Evolutionary conservation across 177 flowering plant genomes (phyloP).

Genomic region (Vitis hybrid): DNA sequence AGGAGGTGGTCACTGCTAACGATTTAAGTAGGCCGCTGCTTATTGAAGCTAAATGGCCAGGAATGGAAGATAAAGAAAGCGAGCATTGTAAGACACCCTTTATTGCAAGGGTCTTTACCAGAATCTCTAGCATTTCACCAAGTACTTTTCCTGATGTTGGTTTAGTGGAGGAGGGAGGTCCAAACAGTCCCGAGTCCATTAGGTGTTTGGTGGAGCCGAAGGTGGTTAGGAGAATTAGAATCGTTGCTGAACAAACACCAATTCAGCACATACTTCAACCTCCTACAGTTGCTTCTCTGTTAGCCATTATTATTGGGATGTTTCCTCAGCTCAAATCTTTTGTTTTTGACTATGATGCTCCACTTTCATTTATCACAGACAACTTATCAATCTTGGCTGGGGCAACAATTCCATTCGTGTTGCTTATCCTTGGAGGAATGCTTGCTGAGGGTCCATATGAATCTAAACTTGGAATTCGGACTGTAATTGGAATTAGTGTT

Average conservation of each 20-base stretch:
- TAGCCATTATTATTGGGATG: slow-evolving; percentile 55
- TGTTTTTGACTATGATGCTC: slow-evolving; percentile 54
- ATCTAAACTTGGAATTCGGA: slow-evolving; percentile 24
- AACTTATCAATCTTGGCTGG: slow-evolving; percentile 18
- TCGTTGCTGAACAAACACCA: slow-evolving; percentile 86
- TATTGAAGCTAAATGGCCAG: slow-evolving; percentile 54
- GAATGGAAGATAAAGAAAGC: slow-evolving; percentile 84
- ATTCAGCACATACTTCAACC: slow-evolving; percentile 58
- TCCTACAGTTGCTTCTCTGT: slow-evolving; percentile 57
- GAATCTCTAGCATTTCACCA: slow-evolving; percentile 26
- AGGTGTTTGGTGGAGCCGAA: slow-evolving; percentile 80
- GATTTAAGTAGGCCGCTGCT: slow-evolving; percentile 77
- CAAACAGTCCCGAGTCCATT: slow-evolving; percentile 47
- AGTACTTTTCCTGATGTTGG: slow-evolving; percentile 53
- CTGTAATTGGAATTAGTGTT: slow-evolving; percentile 25
- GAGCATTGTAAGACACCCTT: slow-evolving; percentile 76
- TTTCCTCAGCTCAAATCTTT: slow-evolving; percentile 45
- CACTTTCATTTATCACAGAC: slow-evolving; percentile 47
- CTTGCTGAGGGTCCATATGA: slow-evolving; percentile 22
- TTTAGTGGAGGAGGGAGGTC: slow-evolving; percentile 23
- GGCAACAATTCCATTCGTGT: slow-evolving; percentile 21
- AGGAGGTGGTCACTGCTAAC: slow-evolving; percentile 28
- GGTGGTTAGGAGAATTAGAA: slow-evolving; percentile 68
- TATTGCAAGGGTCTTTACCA: slow-evolving; percentile 63
- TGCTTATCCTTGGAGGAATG: slow-evolving; percentile 21